A percentile compares a stretch with the other conserved stretches of the same genome.
Evolutionary conservation across 2,329 filamentous ascomycete species (phyloP).

Genomic region (Leptosphaerulina australis): DNA sequence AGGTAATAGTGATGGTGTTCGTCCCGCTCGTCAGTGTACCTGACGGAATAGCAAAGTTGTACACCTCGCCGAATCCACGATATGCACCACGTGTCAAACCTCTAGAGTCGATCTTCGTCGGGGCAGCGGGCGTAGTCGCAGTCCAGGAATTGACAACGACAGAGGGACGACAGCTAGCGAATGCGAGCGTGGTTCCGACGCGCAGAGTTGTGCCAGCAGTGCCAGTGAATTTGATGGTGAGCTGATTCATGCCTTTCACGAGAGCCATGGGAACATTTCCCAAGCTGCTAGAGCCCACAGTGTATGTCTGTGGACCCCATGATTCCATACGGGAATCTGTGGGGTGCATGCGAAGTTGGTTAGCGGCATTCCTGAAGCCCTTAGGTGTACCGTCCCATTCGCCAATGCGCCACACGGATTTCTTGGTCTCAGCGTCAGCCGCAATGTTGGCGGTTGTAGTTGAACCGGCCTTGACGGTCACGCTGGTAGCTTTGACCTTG

Average conservation of each 20-base stretch:
- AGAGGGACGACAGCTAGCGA: slow-evolving; percentile 64
- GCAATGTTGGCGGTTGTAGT: slow-evolving; percentile 59
- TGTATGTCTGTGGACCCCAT: slow-evolving; percentile 67
- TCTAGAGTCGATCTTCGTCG: slow-evolving; percentile 67
- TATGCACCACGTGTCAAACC: slow-evolving; percentile 71
- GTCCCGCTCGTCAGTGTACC: slow-evolving; percentile 64
- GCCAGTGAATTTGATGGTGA: slow-evolving; percentile 66
- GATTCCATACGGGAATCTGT: slow-evolving; percentile 67
- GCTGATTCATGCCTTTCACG: slow-evolving; percentile 65
- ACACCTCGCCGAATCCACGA: slow-evolving; percentile 67
- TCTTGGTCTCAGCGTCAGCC: slow-evolving; percentile 55
- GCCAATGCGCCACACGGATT: slow-evolving; percentile 67
- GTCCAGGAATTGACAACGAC: slow-evolving; percentile 63
- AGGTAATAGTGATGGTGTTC: slow-evolving; percentile 67
- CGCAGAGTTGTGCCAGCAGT: slow-evolving; percentile 62
- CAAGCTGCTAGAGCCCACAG: slow-evolving; percentile 60
- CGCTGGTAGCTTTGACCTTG: slow-evolving; percentile 57
- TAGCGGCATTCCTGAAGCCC: slow-evolving; percentile 70
- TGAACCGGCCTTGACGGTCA: slow-evolving; percentile 56
- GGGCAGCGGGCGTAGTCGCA: slow-evolving; percentile 58
- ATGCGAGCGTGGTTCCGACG: slow-evolving; percentile 68
- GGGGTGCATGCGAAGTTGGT: slow-evolving; percentile 71
- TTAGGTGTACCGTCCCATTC: slow-evolving; percentile 65
- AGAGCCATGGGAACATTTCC: slow-evolving; percentile 69
- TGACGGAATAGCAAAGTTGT: slow-evolving; percentile 65